A percentile compares a stretch with the other conserved stretches of the same genome.
Evolutionary conservation across 306 rosid genomes (phyloP).

Genomic region (Astragalus glycyphyllos): DNA sequence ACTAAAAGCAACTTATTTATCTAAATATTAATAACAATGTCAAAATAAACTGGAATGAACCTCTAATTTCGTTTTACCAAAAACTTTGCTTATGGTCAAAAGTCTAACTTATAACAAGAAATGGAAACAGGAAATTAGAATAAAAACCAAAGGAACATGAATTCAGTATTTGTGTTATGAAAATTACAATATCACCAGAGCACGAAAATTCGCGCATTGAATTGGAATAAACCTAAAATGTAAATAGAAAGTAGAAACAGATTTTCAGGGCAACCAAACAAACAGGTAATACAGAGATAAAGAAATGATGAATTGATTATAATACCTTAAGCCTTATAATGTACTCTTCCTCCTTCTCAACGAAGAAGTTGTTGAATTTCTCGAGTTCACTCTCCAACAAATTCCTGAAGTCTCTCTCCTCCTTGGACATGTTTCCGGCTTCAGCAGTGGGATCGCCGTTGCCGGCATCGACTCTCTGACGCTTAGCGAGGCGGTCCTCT

Average conservation of each 20-base stretch:
- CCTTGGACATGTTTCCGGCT: conserved; percentile 55
- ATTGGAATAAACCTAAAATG: not conserved
- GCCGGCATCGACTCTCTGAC: conserved; percentile 51
- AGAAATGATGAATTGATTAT: not conserved
- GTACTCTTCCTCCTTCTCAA: conserved; percentile 95
- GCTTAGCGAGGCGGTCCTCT: conserved; percentile 59
- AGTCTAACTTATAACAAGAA: not conserved
- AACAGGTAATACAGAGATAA: not conserved
- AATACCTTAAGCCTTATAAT: conserved; percentile 88
- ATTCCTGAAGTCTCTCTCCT: conserved; percentile 70
- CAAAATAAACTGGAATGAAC: not conserved
- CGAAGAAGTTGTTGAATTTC: conserved; percentile 88
- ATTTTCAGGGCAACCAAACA: not conserved
- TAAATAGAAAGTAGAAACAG: not conserved
- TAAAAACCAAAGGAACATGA: not conserved
- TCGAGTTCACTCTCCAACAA: conserved; percentile 86
- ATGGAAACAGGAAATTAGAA: not conserved
- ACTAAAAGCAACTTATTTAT: not conserved
- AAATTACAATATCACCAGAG: not conserved
- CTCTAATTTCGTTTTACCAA: not conserved
- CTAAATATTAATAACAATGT: not conserved
- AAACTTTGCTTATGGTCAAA: not conserved
- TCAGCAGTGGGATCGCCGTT: not conserved
- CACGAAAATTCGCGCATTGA: conserved; percentile 3
- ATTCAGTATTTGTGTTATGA: not conserved